These are phyloP conservation scores for Wolfiporia cocos DNA, from an alignment of 1,284 basidiomycete genomes.

Conservation along the genomic window DNA sequence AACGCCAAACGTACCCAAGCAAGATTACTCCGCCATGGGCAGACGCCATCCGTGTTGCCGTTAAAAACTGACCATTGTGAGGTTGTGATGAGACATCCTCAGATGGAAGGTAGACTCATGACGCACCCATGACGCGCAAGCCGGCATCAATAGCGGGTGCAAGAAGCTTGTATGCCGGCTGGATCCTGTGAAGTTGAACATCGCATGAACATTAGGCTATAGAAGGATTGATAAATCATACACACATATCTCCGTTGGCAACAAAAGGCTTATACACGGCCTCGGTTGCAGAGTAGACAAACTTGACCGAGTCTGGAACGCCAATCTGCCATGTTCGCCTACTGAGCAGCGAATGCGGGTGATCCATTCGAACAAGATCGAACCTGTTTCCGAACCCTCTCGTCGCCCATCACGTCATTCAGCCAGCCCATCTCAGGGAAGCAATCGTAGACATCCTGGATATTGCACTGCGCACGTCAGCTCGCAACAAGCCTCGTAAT, in stretches of 20 bases:
- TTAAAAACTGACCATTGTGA: slow-evolving; percentile 2
- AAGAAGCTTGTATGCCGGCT: slow-evolving; percentile 4
- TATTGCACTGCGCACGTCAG: background rate
- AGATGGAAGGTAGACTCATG: too few relatives aligned
- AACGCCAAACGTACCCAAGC: slow-evolving; percentile 2
- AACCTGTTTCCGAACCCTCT: background rate
- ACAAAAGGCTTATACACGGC: background rate
- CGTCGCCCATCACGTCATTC: background rate
- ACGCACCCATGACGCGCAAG: slow-evolving; percentile 6
- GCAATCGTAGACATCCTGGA: background rate
- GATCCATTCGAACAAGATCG: background rate
- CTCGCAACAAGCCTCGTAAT: background rate
- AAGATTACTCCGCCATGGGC: slow-evolving; percentile 6
- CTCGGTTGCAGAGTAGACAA: background rate
- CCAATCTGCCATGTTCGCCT: slow-evolving; percentile 1
- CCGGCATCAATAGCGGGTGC: slow-evolving; percentile 5
- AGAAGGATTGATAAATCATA: background rate
- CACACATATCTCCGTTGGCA: slow-evolving; percentile 6
- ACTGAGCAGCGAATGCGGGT: too few relatives aligned
- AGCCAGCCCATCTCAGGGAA: slow-evolving; percentile 6
- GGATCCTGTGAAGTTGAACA: background rate
- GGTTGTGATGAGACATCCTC: too few relatives aligned
- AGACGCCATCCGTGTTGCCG: slow-evolving; percentile 7
- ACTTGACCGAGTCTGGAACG: slow-evolving; percentile 1
- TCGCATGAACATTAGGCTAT: background rate